Percentiles rank a stretch among this genome's conserved stretches.
phyloP scores from a whole-genome alignment of 2,329 filamentous ascomycete species.

The Pyrenophora graminea region DNA sequence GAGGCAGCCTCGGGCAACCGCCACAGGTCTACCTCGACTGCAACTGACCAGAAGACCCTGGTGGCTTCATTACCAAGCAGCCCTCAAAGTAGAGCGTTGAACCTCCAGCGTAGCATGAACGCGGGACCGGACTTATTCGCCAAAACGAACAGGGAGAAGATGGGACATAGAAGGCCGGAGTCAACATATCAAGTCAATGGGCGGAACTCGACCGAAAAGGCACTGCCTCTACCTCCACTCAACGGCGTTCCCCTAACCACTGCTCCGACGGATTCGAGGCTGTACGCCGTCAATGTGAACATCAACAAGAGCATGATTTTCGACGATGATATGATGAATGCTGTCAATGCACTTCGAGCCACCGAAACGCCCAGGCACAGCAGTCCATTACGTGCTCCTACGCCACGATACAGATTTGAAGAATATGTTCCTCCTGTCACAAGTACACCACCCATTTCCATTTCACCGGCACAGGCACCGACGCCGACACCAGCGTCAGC shows the following conservation, averaged over 20 bases:
- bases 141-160: conserved; percentile 15
- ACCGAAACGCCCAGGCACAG: conserved; percentile 15
- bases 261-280: conserved; percentile 21
- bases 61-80: conserved; percentile 33
- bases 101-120: conserved; percentile 4
- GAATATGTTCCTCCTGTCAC: conserved; percentile 27
- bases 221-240: conserved; percentile 17
- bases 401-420: conserved; percentile 29
- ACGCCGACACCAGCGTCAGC: background rate
- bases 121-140: conserved; percentile 20
- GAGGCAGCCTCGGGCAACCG: conserved; percentile 16
- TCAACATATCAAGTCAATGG: conserved; percentile 4
- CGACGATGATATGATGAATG: conserved; percentile 29
- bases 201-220: conserved; percentile 11
- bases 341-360: conserved; percentile 16
- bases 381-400: conserved; percentile 20
- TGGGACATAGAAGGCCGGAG: background rate
- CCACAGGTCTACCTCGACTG: conserved; percentile 23
- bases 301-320: conserved; percentile 39
- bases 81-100: conserved; percentile 25
- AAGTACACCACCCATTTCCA: conserved; percentile 8
- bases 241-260: conserved; percentile 20
- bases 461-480: conserved; percentile 5
- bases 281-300: conserved; percentile 32
- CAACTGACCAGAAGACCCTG: conserved; percentile 31